Evolutionary conservation across 495 filamentous ascomycete species (phyloP), one percentile per base, ranked within the genome.

Genomic region (Hypomontagnella monticulosa): DNA sequence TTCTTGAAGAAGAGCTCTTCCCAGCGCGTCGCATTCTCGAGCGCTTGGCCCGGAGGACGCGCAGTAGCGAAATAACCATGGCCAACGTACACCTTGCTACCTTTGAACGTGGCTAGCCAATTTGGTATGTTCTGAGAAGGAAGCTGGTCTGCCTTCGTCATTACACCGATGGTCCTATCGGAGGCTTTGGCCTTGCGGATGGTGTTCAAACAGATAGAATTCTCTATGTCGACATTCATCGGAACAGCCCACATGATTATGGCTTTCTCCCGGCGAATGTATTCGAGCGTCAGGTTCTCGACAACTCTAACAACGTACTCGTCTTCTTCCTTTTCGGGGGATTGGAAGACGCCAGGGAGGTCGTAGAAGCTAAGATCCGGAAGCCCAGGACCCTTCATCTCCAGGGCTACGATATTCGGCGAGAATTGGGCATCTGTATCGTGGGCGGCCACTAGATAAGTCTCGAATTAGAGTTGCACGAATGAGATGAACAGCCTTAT

Each of bases 341-440:
- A 87, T 50, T 86, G 85, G 61, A 96, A 92, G 3, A 94, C 85
- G 0, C 92, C 92, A 0, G 92, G 92, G 0, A 96, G 48, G 65
- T 96, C 92, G 62, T 89, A 93, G 60, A 96, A 93, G 0, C 88
- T 89, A 0, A 96, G 73, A 36, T 88, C 86, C 0, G 90, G 87
- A 0, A 93, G 82, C 0, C 80, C 80, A 0, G 90, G 88, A 0
- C 85, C 89, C 0, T 85, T 86, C 10, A 96, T 91, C 37, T 92
- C 87, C 0, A 96, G 65, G 0, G 85, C 82, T 0, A 96, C 84
- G 0, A 92, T 81, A 50, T 96, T 96, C 0, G 92, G 92, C 0
- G 87, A 90, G 61, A 95, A 95, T 6, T 90, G 84, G 0, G 87
- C 87, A 12, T 87, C 75, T 8, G 76, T 61, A 4, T 68, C 50